Percentiles rank a stretch among this genome's conserved stretches.
phyloP scores from a whole-genome alignment of 441 rosid genomes.

The Pelargonium australe region DNA sequence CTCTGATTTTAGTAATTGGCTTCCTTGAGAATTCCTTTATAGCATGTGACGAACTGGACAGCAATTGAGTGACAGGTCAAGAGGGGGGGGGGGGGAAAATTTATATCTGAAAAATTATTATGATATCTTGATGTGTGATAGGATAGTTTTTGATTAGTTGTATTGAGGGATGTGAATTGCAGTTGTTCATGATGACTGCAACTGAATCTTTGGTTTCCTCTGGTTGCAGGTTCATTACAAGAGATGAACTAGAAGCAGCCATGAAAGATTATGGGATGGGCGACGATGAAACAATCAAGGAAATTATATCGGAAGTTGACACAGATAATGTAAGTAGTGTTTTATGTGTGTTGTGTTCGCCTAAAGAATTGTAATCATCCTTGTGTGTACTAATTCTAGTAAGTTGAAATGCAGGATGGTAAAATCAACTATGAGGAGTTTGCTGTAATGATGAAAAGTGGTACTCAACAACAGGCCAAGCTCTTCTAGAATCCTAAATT shows the following conservation, averaged over 20 bases:
- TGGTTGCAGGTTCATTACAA: conserved; percentile 47
- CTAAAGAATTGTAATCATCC: neutral
- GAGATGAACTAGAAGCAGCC: conserved; percentile 47
- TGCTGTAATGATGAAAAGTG: conserved; percentile 60
- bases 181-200: neutral
- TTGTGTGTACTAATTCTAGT: neutral
- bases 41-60: too few species aligned
- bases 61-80: too few species aligned
- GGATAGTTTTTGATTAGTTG: too few species aligned
- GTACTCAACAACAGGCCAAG: conserved; percentile 46
- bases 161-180: neutral
- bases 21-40: neutral
- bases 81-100: too few species aligned
- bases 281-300: conserved; percentile 52
- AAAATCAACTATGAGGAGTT: conserved; percentile 60
- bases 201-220: neutral
- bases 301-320: conserved; percentile 62
- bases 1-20: neutral
- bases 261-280: conserved; percentile 59
- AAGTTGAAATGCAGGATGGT: conserved; percentile 34
- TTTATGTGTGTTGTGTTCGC: neutral
- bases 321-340: conserved; percentile 42
- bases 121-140: too few species aligned
- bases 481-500: conserved; percentile 26
- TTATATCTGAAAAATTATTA: too few species aligned